These are phyloP conservation scores for Pterocarpus macrocarpus DNA, from an alignment of 306 rosid species.

Conservation along the genomic window DNA sequence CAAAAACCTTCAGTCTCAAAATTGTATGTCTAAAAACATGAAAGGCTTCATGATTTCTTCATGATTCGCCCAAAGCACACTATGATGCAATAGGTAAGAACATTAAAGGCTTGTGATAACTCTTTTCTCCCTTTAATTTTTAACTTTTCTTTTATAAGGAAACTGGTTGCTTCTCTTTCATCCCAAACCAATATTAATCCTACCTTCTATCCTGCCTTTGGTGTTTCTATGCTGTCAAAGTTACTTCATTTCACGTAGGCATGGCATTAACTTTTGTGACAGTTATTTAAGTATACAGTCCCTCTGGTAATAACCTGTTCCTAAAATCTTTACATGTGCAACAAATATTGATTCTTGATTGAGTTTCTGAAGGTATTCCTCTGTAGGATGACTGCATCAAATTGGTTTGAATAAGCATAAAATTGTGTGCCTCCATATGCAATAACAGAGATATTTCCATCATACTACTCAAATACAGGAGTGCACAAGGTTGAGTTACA, in stretches of 20 bases:
- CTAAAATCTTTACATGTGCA: no score
- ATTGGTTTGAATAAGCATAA: no score
- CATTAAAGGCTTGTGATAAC: neutral
- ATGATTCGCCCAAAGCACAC: no score
- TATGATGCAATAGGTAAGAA: neutral
- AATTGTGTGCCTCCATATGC: no score
- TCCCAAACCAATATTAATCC: neutral
- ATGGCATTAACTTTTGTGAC: neutral
- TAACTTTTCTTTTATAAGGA: neutral
- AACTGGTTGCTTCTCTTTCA: neutral
- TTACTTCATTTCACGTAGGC: neutral
- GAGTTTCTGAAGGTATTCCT: no score
- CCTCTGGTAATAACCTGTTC: no score
- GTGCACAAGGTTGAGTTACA: slow-evolving; percentile 14
- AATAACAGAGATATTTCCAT: no score
- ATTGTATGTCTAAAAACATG: neutral
- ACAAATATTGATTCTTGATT: no score
- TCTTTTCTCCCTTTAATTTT: neutral
- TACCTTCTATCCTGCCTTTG: neutral
- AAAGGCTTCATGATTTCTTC: no score
- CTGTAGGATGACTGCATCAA: no score
- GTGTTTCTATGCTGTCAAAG: neutral
- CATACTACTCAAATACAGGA: no score
- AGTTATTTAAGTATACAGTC: no score
- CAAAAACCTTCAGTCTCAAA: neutral